Base-by-base conservation (phyloP, 2,329 filamentous ascomycete species). In the Macrophomina phaseolina region DNA sequence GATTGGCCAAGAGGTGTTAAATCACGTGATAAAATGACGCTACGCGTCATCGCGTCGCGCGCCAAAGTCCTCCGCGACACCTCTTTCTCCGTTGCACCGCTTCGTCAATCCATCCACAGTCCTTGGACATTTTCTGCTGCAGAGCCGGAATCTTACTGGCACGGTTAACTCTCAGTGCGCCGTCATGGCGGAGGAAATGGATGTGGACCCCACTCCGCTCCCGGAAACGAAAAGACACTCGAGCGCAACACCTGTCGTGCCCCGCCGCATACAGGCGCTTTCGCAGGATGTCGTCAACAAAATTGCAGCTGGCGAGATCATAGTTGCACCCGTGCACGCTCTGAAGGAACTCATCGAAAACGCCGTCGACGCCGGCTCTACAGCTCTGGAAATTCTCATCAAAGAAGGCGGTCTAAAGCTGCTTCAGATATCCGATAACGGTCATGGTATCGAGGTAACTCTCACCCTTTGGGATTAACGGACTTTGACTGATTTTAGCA, bases 311-410 rank as follows among this genome's bases (percentile, higher is more conserved):
- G 95, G 95, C 23, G 95, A 99, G 79, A 99, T 99, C 73, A 99
- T 99, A 68, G 93, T 99, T 58, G 94, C 95, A 2, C 96, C 95
- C 0, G 93, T 97, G 34, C 93, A 99, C 78, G 95, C 96, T 3
- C 80, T 99, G 67, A 99, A 99, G 79, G 95, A 99, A 77, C 83
- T 99, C 60, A 93, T 99, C 12, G 95, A 99, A 78, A 99, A 99
- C 73, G 91, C 95, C 4, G 93, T 99, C 16, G 96, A 99, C 80
- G 95, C 96, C n/a, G 94, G 95, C 5, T 92, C 95, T 3, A 98
- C 95, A 0, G 89, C 90, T 2, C 82, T 99, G 53, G 95, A 99
- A 75, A 90, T 99, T 18, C 78, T 97, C 4, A 91, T 97, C 73
- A 98, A 97, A 78, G 95, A 99, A 55, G 95, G 95, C 9, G 95